phyloP scores from a whole-genome alignment of 768 basidiomycete species.

The Podaxis pistillaris region DNA sequence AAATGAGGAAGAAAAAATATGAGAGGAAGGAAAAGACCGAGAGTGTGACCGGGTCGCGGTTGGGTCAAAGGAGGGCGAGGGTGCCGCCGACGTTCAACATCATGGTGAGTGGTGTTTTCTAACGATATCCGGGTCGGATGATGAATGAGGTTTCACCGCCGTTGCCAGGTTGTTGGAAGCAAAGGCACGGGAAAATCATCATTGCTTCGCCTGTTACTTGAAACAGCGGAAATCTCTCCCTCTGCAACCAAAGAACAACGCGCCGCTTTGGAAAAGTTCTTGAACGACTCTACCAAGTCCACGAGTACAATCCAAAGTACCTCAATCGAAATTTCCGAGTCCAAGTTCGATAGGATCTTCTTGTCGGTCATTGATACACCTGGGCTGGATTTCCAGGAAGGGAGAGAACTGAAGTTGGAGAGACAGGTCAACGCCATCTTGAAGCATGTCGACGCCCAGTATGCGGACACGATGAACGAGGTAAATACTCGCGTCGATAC shows the following conservation, averaged over 20 bases:
- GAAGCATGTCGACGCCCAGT: conserved; percentile 78
- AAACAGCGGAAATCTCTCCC: conserved; percentile 82
- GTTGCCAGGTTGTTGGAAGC: conserved; percentile 67
- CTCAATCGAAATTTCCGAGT: conserved; percentile 81
- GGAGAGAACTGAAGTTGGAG: conserved; percentile 76
- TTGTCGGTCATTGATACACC: conserved; percentile 87
- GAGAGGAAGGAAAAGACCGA: conserved; percentile 40
- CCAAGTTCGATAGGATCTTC: conserved; percentile 72
- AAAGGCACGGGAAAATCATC: conserved; percentile 86
- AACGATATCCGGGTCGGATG: conserved; percentile 12
- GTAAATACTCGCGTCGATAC: conserved; percentile 35
- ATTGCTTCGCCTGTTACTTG: conserved; percentile 72
- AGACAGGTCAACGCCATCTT: conserved; percentile 72
- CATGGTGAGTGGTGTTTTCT: conserved; percentile 52
- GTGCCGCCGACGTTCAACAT: conserved; percentile 80
- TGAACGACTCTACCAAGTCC: conserved; percentile 56
- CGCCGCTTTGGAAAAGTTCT: conserved; percentile 60
- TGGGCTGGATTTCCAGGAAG: conserved; percentile 72
- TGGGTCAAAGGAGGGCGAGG: conserved; percentile 63
- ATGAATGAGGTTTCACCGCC: neutral
- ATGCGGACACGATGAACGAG: conserved; percentile 85
- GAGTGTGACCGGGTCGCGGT: conserved; percentile 35
- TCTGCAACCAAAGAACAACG: conserved; percentile 74
- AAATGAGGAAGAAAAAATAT: conserved; percentile 14
- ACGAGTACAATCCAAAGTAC: conserved; percentile 68